Evolutionary conservation across 805 yeast species (phyloP).

Genomic region (Candida mattraensis): DNA sequence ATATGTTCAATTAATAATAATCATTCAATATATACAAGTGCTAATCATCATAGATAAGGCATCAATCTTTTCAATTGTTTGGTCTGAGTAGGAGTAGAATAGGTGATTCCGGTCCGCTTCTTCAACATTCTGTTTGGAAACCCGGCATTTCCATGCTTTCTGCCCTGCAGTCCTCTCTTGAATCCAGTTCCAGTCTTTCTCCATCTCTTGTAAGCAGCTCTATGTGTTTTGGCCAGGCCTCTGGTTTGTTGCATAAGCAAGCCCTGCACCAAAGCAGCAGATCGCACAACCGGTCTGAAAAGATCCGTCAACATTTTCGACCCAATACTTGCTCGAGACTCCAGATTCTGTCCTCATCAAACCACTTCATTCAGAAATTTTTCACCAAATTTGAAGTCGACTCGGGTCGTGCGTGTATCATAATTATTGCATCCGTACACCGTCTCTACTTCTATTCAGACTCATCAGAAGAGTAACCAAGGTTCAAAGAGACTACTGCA

Average conservation of each 20-base stretch:
- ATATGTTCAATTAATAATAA: no score
- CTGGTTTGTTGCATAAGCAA: constrained; percentile 19
- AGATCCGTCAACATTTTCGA: no score
- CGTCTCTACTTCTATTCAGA: no score
- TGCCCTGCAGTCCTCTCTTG: constrained; percentile 74
- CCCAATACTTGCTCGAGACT: no score
- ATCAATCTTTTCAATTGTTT: constrained; percentile 58
- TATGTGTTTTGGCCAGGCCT: constrained; percentile 68
- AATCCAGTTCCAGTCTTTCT: constrained; percentile 68
- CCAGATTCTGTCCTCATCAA: no score
- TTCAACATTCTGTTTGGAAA: constrained; percentile 67
- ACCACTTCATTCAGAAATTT: no score
- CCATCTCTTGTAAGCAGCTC: constrained; percentile 87
- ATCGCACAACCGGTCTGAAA: constrained; percentile 18
- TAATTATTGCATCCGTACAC: no score
- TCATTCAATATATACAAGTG: constrained; percentile 5
- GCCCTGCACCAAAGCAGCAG: constrained; percentile 6
- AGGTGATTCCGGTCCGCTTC: constrained; percentile 57
- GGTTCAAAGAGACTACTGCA: no score
- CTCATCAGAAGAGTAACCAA: no score
- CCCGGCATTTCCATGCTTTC: constrained; percentile 92
- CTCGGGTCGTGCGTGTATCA: no score
- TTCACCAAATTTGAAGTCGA: no score
- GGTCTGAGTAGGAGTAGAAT: constrained; percentile 54
- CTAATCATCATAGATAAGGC: constrained; percentile 38